phyloP scores from a whole-genome alignment of 495 filamentous ascomycete genomes.

The Aspergillus kassunensis region DNA sequence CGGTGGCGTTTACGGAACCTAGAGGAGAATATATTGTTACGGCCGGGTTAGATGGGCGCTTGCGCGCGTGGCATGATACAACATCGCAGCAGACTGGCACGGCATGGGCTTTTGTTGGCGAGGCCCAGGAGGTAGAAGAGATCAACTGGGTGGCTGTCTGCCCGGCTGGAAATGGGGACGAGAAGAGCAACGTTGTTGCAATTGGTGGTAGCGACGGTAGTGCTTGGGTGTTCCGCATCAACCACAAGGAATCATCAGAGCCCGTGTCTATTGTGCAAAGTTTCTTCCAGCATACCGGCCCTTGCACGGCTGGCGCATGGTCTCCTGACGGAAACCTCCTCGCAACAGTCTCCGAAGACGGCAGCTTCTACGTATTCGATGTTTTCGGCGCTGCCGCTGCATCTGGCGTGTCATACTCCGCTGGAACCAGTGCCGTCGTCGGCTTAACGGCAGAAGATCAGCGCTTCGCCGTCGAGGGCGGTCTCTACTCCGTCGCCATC shows the following conservation, averaged over 20 bases:
- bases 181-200: conserved; percentile 76
- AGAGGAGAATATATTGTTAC: conserved; percentile 79
- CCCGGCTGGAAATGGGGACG: conserved; percentile 54
- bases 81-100: conserved; percentile 37
- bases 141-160: conserved; percentile 87
- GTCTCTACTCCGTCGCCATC: conserved; percentile 80
- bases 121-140: conserved; percentile 84
- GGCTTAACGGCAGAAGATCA: conserved; percentile 79
- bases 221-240: conserved; percentile 90
- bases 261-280: conserved; percentile 78
- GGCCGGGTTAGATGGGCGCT: conserved; percentile 77
- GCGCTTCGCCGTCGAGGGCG: conserved; percentile 86
- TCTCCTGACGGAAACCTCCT: conserved; percentile 82
- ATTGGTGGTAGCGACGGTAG: conserved; percentile 89
- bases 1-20: conserved; percentile 77
- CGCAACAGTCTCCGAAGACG: conserved; percentile 85
- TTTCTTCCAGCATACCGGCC: conserved; percentile 82
- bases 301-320: conserved; percentile 91
- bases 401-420: conserved; percentile 63
- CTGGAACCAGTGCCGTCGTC: conserved; percentile 68
- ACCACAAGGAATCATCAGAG: conserved; percentile 54
- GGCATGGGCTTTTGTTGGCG: conserved; percentile 60
- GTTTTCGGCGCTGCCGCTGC: conserved; percentile 80
- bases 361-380: conserved; percentile 88
- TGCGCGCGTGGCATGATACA: conserved; percentile 52